Evolutionary conservation across 116 monocot genomes (phyloP).

Genomic region (Papilionanthe hybrid): DNA sequence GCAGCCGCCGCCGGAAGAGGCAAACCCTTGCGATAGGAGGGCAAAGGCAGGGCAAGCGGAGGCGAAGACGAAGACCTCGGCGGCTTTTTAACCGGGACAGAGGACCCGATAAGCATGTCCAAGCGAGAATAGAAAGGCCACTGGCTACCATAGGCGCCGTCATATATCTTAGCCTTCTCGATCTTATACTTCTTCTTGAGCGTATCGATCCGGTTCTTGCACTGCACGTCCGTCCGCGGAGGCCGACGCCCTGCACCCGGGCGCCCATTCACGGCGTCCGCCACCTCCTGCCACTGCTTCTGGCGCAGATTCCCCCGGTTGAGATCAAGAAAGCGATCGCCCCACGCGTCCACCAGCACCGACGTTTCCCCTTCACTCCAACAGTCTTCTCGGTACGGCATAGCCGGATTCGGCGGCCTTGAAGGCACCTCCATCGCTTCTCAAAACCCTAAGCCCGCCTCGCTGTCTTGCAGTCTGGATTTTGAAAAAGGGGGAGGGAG

Average conservation of each 20-base stretch:
- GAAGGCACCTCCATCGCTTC: background rate
- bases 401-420: conserved; percentile 13
- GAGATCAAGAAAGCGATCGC: conserved; percentile 27
- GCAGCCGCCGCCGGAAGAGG: conserved; percentile 4
- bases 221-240: conserved; percentile 21
- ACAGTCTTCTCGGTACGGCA: conserved; percentile 30
- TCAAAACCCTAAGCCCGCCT: background rate
- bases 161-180: conserved; percentile 10
- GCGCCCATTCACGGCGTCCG: conserved; percentile 30
- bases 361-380: conserved; percentile 38
- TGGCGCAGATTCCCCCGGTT: conserved; percentile 28
- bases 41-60: conserved; percentile 12
- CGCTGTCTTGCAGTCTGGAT: conserved; percentile 9
- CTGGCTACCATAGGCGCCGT: conserved; percentile 2
- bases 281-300: conserved; percentile 32
- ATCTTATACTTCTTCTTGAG: conserved; percentile 26
- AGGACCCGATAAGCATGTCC: conserved; percentile 12
- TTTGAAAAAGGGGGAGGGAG: conserved; percentile 4
- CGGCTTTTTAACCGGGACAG: background rate
- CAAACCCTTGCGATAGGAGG: conserved; percentile 9
- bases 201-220: conserved; percentile 29
- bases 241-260: conserved; percentile 10
- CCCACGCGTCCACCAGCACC: conserved; percentile 30
- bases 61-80: background rate
- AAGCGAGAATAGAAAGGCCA: conserved; percentile 15